Conservation (phyloP, 1,139 yeast genomes). For the Arxiozyma slooffiae region DNA sequence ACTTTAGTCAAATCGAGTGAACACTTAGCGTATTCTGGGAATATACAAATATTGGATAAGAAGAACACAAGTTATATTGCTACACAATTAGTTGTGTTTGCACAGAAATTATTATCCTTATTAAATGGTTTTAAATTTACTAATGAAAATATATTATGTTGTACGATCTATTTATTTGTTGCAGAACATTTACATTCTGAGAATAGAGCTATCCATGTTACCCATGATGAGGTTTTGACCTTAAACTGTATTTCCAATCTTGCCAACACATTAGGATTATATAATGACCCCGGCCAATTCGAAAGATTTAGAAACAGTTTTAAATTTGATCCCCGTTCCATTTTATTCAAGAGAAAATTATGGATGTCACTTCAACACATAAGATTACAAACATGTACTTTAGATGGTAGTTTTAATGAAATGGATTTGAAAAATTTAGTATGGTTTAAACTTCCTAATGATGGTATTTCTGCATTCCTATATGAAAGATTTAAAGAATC, state of each 20-base stretch:
- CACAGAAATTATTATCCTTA: constrained; percentile 13
- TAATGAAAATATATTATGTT: constrained; percentile 14
- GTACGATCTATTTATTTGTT: constrained; percentile 13
- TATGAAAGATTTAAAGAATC: constrained; percentile 2
- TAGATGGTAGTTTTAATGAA: constrained; percentile 11
- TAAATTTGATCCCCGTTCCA: constrained; percentile 5
- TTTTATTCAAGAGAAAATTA: constrained; percentile 12
- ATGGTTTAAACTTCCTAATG: constrained; percentile 6
- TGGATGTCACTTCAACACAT: constrained; percentile 19
- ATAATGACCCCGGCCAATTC: constrained; percentile 15
- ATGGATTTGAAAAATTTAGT: constrained; percentile 9
- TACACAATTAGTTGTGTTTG: constrained; percentile 7
- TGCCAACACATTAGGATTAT: constrained; percentile 15
- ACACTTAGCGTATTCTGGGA: not conserved
- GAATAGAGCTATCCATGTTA: constrained; percentile 7
- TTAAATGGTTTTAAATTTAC: constrained; percentile 17
- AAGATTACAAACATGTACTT: constrained; percentile 9
- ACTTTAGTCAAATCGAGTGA: not conserved
- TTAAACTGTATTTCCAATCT: constrained; percentile 11
- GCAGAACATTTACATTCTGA: constrained; percentile 15
- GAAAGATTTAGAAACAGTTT: constrained; percentile 8
- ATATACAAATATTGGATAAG: not conserved
- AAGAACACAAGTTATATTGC: constrained; percentile 7
- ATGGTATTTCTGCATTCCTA: constrained; percentile 1
- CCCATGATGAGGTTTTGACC: constrained; percentile 10